Evolutionary conservation across 1,284 basidiomycete genomes (phyloP).

Genomic region (Neonothopanus nambi): DNA sequence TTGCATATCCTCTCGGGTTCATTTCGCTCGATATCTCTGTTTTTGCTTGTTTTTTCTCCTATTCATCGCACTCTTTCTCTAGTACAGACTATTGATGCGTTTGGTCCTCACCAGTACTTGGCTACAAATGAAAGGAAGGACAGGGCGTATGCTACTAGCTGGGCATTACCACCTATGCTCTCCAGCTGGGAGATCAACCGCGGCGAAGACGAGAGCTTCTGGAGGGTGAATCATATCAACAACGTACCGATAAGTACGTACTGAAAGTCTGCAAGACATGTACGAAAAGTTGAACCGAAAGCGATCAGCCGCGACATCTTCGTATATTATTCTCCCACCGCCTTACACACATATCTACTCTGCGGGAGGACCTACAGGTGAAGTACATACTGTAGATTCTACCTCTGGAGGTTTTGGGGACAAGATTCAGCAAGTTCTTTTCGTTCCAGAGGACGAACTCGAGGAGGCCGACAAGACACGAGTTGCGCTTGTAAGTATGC

Average conservation of each 20-base stretch:
- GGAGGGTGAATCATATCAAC: conserved; percentile 38
- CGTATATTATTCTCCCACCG: conserved; percentile 46
- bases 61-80: conserved; percentile 37
- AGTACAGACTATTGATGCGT: conserved; percentile 40
- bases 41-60: conserved; percentile 47
- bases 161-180: conserved; percentile 44
- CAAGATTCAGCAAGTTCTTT: conserved; percentile 45
- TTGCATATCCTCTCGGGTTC: conserved; percentile 46
- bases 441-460: conserved; percentile 41
- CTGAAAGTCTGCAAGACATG: conserved; percentile 17
- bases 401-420: conserved; percentile 36
- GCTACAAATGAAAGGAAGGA: conserved; percentile 32
- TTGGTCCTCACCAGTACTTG: conserved; percentile 51
- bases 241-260: conserved; percentile 46
- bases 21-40: conserved; percentile 49
- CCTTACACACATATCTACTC: conserved; percentile 48
- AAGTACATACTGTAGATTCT: conserved; percentile 39
- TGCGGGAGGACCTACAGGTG: conserved; percentile 47
- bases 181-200: conserved; percentile 41
- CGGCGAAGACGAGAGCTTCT: conserved; percentile 11
- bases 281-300: background rate
- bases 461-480: conserved; percentile 47
- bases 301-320: conserved; percentile 46
- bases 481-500: conserved; percentile 40
- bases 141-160: conserved; percentile 45